A percentile compares a stretch with the other conserved stretches of the same genome.
Conservation (phyloP, 75 land plant species). For the Selaginella tamariscina region DNA sequence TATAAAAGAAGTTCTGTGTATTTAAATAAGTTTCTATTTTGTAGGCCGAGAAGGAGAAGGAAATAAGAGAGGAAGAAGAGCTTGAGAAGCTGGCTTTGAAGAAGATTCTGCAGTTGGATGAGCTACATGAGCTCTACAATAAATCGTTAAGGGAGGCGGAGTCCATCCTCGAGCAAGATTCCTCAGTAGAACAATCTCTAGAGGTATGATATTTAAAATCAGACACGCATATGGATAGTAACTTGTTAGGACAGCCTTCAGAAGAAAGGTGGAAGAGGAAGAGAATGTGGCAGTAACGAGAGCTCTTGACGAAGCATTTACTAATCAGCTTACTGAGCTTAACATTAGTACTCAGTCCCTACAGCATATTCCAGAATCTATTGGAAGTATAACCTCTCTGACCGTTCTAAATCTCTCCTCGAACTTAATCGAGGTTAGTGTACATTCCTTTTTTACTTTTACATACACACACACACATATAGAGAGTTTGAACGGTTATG, state of each 20-base stretch:
- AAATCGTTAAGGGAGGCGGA: neutral
- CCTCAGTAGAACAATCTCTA: no score
- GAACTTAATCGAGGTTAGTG: neutral
- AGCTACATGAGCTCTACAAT: neutral
- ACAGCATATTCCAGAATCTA: neutral
- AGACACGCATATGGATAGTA: no score
- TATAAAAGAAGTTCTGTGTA: no score
- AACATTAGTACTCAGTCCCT: neutral
- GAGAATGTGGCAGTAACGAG: neutral
- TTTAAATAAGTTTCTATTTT: neutral
- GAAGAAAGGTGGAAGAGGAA: neutral
- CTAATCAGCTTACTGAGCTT: neutral
- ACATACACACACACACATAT: no score
- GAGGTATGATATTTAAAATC: no score
- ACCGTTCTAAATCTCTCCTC: neutral
- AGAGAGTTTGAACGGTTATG: no score
- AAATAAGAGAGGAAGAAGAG: neutral
- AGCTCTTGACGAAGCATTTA: neutral
- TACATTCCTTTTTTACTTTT: no score
- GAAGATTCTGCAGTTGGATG: neutral
- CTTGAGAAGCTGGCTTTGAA: neutral
- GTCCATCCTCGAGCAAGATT: neutral
- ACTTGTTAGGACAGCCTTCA: no score
- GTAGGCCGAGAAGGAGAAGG: neutral
- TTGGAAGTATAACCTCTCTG: neutral